Evolutionary conservation across 495 filamentous ascomycete genomes (phyloP).

Genomic region (Extremus antarcticus): DNA sequence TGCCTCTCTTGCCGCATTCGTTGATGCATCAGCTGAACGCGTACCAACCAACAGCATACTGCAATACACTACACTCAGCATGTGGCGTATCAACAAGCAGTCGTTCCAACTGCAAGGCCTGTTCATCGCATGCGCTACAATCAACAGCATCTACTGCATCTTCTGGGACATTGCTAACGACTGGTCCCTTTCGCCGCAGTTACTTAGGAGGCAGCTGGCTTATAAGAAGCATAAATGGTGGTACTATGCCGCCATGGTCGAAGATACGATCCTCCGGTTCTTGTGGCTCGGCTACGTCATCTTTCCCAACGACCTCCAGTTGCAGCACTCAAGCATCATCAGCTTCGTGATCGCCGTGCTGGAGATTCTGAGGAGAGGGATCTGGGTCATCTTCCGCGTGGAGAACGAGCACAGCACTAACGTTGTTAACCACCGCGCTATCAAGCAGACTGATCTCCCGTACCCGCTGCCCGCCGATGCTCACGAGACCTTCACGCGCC

Average conservation of each 20-base stretch:
- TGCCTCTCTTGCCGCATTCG: background rate
- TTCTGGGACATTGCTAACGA: constrained; percentile 68
- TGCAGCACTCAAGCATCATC: constrained; percentile 68
- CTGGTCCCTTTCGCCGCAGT: constrained; percentile 30
- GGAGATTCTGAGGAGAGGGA: constrained; percentile 69
- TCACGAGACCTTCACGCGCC: background rate
- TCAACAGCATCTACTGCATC: constrained; percentile 73
- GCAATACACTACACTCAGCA: constrained; percentile 12
- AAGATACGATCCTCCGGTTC: constrained; percentile 85
- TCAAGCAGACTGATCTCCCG: constrained; percentile 67
- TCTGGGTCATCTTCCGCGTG: constrained; percentile 87
- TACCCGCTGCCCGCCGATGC: constrained; percentile 27
- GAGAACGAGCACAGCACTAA: constrained; percentile 60
- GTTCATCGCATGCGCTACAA: constrained; percentile 66
- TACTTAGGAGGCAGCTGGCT: constrained; percentile 58
- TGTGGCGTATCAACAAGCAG: constrained; percentile 51
- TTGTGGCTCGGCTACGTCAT: constrained; percentile 94
- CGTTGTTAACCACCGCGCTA: constrained; percentile 73
- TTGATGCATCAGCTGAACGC: too few relatives aligned
- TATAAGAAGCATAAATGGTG: constrained; percentile 43
- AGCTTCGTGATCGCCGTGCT: constrained; percentile 65
- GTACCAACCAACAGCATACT: background rate
- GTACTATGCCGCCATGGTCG: constrained; percentile 75
- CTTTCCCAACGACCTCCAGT: constrained; percentile 62
- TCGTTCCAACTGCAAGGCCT: constrained; percentile 42